Base-by-base conservation (phyloP, 2,329 filamentous ascomycete species). In the Colletotrichum tropicale region DNA sequence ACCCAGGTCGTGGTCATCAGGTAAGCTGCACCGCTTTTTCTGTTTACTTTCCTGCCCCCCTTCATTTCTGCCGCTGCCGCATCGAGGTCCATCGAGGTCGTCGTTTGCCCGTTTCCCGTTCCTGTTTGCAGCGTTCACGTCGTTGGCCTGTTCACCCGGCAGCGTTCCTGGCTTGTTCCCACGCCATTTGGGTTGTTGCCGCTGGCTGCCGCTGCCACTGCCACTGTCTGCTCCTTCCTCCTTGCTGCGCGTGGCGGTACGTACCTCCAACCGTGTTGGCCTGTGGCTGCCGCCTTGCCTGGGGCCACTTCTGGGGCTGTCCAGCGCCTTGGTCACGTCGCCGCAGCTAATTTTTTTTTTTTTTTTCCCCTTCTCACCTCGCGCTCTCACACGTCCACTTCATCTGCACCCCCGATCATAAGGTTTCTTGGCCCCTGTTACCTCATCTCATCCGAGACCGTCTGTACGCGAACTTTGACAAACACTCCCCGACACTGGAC, bases 381-480 rank as follows among this genome's bases (percentile, higher is more conserved):
- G 28, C 64, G 65, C 66, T 73, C 34, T 36, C 28, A 48, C 34
- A 24, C 21, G 8, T 60, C 32, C 43, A 71, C 73, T 60, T 66
- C 73, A 73, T 68, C 73, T 75, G 70, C 73, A 75, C 32, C 70
- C 73, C 73, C 73, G 73, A 75, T 75, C 73, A 70, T 70, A 73
- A 75, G 73, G 73, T 75, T 75, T 75, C 73, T 75, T 75, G 74
- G 70, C 74, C 74, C 74, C 70, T 75, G 74, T 75, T 74, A 75
- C 74, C 74, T 74, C 74, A 75, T 75, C 74, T 75, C 64, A 58
- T 73, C 70, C 74, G 64, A 75, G 74, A 73, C 74, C 73, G 43
- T 69, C 28, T 67, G 60, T 65, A 65, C 70, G 74, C 74, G 74
- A 75, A 75, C 74, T 52, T 73, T 75, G 74, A 74, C 74, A 75